Conservation (phyloP, 2,329 filamentous ascomycete genomes). For the Monosporascus cannonballus region DNA sequence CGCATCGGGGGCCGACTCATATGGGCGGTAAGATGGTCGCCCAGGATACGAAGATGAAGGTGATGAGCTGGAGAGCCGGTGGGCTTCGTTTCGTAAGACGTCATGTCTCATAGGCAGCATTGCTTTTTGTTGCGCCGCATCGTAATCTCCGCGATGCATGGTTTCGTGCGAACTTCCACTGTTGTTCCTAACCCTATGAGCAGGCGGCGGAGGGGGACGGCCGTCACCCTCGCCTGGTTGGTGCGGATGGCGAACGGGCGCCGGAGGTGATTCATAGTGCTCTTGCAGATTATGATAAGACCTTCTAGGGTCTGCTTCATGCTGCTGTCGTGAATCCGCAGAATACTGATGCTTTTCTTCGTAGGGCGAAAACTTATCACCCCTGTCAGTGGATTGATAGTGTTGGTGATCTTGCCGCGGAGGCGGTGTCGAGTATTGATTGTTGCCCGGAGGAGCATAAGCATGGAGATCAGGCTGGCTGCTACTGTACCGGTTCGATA, state of each 20-base stretch:
- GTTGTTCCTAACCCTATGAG: conserved; percentile 43
- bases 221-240: conserved; percentile 33
- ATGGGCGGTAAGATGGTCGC: conserved; percentile 45
- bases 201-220: conserved; percentile 51
- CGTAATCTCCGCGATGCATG: conserved; percentile 33
- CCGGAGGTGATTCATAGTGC: conserved; percentile 14
- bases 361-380: conserved; percentile 18
- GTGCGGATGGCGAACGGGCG: conserved; percentile 21
- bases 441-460: conserved; percentile 19
- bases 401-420: conserved; percentile 32
- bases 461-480: conserved; percentile 32
- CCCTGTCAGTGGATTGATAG: conserved; percentile 15
- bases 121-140: conserved; percentile 35
- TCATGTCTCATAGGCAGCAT: conserved; percentile 50
- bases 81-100: conserved; percentile 51
- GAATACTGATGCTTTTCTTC: conserved; percentile 27
- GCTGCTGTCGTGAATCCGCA: conserved; percentile 25
- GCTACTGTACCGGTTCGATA: conserved; percentile 23
- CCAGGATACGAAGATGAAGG: conserved; percentile 43
- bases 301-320: conserved; percentile 17
- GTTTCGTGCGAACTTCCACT: conserved; percentile 37
- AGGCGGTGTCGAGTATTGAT: conserved; percentile 27
- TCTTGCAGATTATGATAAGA: conserved; percentile 13
- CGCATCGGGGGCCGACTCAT: conserved; percentile 41
- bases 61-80: conserved; percentile 39